Evolutionary conservation across 2,329 filamentous ascomycete species (phyloP).

Genomic region (Fusarium solani-melongenae): DNA sequence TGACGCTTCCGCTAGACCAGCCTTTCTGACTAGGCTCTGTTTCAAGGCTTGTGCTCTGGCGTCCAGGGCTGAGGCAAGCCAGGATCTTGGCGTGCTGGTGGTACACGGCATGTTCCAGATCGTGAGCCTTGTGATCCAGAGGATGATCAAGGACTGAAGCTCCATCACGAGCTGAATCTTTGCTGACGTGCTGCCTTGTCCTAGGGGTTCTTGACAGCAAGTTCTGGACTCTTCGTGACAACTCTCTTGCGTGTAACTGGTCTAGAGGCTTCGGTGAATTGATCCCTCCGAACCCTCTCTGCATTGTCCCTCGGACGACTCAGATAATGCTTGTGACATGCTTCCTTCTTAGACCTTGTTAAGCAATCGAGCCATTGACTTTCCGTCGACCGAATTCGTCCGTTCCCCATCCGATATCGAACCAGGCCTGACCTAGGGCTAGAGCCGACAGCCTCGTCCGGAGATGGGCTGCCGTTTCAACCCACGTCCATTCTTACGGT

Average conservation of each 20-base stretch:
- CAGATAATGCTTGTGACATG: background rate
- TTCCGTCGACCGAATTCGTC: background rate
- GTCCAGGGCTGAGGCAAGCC: conserved; percentile 1
- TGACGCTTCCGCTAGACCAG: conserved; percentile 18
- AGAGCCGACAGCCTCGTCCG: conserved; percentile 7
- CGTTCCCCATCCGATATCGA: background rate
- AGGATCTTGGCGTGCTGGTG: background rate
- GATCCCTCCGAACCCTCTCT: background rate
- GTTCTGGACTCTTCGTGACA: background rate
- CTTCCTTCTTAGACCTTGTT: background rate
- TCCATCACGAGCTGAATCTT: background rate
- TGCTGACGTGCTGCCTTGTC: background rate
- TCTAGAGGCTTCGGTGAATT: background rate
- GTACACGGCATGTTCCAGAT: background rate
- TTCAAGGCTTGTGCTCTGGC: conserved; percentile 23
- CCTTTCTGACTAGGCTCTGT: conserved; percentile 13
- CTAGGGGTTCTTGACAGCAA: background rate
- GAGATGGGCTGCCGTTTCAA: conserved; percentile 26
- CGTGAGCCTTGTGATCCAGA: background rate
- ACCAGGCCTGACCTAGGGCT: conserved; percentile 6
- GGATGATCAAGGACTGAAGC: background rate
- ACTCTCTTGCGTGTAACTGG: background rate
- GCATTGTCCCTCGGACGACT: background rate
- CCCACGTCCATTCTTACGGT: conserved; percentile 31
- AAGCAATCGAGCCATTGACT: conserved; percentile 3